Conservation (phyloP, 106 monocot species). For the Dactylorhiza incarnata region DNA sequence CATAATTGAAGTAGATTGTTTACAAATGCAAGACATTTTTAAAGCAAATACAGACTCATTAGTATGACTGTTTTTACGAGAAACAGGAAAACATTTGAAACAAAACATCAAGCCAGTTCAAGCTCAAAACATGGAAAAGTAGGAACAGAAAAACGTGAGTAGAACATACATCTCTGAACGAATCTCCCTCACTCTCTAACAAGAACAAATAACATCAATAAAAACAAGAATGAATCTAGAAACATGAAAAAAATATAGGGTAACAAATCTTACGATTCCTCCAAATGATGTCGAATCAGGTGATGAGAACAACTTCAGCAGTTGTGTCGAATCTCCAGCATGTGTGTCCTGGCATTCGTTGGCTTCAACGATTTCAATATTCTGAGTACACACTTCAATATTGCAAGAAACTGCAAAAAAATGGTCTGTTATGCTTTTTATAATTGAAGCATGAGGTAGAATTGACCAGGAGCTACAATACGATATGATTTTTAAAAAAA, state of each 20-base stretch:
- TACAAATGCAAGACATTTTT: not conserved
- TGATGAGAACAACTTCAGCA: conserved; percentile 1
- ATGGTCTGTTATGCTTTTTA: not conserved
- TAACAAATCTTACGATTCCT: conserved; percentile 4
- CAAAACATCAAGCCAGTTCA: not conserved
- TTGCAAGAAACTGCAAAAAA: conserved; percentile 6
- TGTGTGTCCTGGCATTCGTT: conserved; percentile 5
- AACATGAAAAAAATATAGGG: not conserved
- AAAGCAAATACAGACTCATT: not conserved
- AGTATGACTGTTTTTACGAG: not conserved
- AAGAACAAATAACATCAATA: not conserved
- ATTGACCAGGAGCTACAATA: not conserved
- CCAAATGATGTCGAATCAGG: not conserved
- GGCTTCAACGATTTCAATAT: conserved; percentile 7
- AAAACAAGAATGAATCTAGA: not conserved
- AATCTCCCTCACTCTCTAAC: not conserved
- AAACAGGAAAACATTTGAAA: not conserved
- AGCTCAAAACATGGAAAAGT: not conserved
- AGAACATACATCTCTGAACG: not conserved
- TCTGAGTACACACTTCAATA: conserved; percentile 7
- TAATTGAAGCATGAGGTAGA: not conserved
- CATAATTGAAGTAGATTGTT: not conserved
- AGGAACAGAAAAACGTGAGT: not conserved
- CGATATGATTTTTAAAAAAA: not conserved
- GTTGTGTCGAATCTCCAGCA: not conserved